Percentiles rank a stretch among this genome's conserved stretches.
These are phyloP conservation scores for Saccharomycopsis hybrid DNA, from an alignment of 1,139 yeast genomes.

Conservation along the genomic window DNA sequence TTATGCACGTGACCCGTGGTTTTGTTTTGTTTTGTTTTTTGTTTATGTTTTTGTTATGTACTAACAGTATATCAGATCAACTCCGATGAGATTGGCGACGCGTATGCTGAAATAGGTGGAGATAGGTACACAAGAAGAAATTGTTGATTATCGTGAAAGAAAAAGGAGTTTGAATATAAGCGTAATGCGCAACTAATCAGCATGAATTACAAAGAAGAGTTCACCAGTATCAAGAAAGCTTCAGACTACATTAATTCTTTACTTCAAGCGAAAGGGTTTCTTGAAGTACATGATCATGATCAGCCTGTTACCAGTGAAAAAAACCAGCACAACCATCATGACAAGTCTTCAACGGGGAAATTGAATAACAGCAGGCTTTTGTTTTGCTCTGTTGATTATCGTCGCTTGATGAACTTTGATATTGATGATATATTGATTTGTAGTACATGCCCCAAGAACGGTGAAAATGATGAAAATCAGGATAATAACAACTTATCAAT, in stretches of 20 bases:
- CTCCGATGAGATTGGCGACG: too few relatives aligned
- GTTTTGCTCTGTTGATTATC: conserved; percentile 15
- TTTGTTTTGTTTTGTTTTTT: too few relatives aligned
- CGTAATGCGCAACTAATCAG: neutral
- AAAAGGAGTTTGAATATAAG: too few relatives aligned
- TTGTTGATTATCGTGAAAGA: too few relatives aligned
- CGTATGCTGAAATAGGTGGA: too few relatives aligned
- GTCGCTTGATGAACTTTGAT: conserved; percentile 9
- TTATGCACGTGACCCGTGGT: too few relatives aligned
- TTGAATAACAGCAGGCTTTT: conserved; percentile 1
- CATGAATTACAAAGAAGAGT: conserved; percentile 17
- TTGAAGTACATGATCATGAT: conserved; percentile 3
- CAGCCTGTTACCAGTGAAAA: neutral
- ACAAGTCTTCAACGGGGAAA: neutral
- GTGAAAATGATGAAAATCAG: neutral
- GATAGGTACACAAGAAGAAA: too few relatives aligned
- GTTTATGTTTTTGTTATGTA: too few relatives aligned
- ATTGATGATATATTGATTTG: neutral
- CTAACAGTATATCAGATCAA: too few relatives aligned
- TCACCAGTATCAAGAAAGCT: conserved; percentile 17
- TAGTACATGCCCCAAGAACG: neutral
- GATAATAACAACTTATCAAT: neutral
- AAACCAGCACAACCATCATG: neutral
- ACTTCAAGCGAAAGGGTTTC: conserved; percentile 13
- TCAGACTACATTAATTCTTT: conserved; percentile 6